phyloP scores from a whole-genome alignment of 2,329 filamentous ascomycete genomes.

The Fusarium sp. region DNA sequence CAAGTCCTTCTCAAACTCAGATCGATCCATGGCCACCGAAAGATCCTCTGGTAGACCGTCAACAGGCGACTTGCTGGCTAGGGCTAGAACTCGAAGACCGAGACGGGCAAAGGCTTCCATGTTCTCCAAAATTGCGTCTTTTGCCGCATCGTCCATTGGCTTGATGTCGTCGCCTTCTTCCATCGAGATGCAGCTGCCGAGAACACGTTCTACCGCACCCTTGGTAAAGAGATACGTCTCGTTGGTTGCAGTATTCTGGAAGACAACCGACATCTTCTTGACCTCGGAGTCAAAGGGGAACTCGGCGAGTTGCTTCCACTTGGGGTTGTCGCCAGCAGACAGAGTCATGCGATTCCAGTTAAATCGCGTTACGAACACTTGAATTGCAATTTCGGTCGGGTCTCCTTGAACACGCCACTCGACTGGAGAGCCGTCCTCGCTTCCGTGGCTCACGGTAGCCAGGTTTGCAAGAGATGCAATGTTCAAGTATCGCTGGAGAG shows the following conservation, averaged over 20 bases:
- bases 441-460: conserved; percentile 66
- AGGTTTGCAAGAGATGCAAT: conserved; percentile 78
- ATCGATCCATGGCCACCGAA: conserved; percentile 35
- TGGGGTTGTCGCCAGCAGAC: conserved; percentile 62
- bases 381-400: conserved; percentile 79
- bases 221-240: conserved; percentile 71
- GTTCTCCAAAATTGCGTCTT: conserved; percentile 71
- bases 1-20: conserved; percentile 66
- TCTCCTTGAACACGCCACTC: conserved; percentile 77
- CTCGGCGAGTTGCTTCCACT: conserved; percentile 74
- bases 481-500: conserved; percentile 71
- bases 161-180: conserved; percentile 57
- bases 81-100: conserved; percentile 76
- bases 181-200: conserved; percentile 71
- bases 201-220: conserved; percentile 77
- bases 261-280: conserved; percentile 84
- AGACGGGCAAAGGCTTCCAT: conserved; percentile 77
- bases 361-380: conserved; percentile 81
- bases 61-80: conserved; percentile 59
- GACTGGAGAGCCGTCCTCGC: conserved; percentile 58
- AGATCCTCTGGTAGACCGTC: conserved; percentile 38
- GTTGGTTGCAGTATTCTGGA: conserved; percentile 59
- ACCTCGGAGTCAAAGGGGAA: conserved; percentile 82
- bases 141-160: conserved; percentile 55
- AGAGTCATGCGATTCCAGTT: conserved; percentile 71